Conservation (phyloP, 2,329 filamentous ascomycete genomes). For the Didymella lethalis region DNA sequence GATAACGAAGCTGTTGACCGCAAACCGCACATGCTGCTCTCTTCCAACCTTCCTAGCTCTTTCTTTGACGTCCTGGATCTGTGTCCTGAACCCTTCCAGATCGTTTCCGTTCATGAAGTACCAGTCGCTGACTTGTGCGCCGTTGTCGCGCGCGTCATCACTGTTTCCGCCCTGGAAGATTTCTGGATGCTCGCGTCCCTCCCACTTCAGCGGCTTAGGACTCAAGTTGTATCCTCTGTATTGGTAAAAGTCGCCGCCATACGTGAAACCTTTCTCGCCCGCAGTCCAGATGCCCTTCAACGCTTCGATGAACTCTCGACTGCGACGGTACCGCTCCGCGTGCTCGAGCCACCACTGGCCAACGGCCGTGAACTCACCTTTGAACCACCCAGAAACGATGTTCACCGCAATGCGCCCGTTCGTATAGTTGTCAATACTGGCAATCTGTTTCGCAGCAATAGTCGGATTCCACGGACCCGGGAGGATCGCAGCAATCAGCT, state of each 20-base stretch:
- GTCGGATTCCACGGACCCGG: slow-evolving; percentile 52
- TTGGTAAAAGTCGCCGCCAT: slow-evolving; percentile 62
- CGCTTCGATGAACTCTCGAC: slow-evolving; percentile 60
- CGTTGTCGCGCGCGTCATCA: slow-evolving; percentile 60
- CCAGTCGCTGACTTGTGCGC: slow-evolving; percentile 58
- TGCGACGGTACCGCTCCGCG: slow-evolving; percentile 60
- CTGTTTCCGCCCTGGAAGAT: slow-evolving; percentile 64
- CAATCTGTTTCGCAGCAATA: slow-evolving; percentile 62
- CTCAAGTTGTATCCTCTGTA: slow-evolving; percentile 60
- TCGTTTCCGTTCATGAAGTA: slow-evolving; percentile 67
- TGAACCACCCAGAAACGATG: slow-evolving; percentile 64
- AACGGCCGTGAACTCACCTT: slow-evolving; percentile 60
- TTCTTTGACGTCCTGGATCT: slow-evolving; percentile 60
- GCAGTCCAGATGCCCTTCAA: slow-evolving; percentile 61
- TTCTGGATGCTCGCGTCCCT: slow-evolving; percentile 55
- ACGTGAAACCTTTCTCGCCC: slow-evolving; percentile 57
- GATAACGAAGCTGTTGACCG: slow-evolving; percentile 61
- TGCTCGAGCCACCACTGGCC: slow-evolving; percentile 65
- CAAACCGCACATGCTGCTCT: slow-evolving; percentile 58
- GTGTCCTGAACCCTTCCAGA: slow-evolving; percentile 60
- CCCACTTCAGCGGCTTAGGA: slow-evolving; percentile 57
- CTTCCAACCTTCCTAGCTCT: slow-evolving; percentile 56
- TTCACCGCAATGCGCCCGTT: slow-evolving; percentile 63
- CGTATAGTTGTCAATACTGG: slow-evolving; percentile 61
- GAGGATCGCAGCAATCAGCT: slow-evolving; percentile 61